Evolutionary conservation across 192 early-diverging fungal species (phyloP), one percentile per base, ranked within the genome.

Genomic region (Coemansia sp.): DNA sequence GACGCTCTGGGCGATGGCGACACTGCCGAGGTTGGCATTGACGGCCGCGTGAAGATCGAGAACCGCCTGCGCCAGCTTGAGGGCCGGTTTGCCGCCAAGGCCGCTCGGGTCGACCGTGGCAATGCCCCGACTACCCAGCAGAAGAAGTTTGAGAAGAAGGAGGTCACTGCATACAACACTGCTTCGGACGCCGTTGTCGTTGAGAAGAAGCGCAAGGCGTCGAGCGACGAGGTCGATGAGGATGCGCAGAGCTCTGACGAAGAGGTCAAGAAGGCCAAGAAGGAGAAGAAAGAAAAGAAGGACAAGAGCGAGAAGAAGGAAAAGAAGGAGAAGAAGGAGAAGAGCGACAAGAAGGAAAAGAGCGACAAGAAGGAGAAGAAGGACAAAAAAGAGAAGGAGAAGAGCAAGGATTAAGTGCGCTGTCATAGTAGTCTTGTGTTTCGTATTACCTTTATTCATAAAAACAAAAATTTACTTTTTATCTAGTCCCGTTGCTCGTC

Each of bases 1-100:
- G 97, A 98, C 83, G 95, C 97, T 14, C 83, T 98, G 23, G 89
- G 90, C 66, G 92, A 95, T 8, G 83, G 84, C 20, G 89, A 88
- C 18, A 76, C 87, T 16, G 84, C 88, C 35, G 92, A 94, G 61
- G 65, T 98, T 39, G 95, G 95, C 62, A 86, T 94, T 55, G 90
- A 90, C 74, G 82, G 85, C 76, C 89, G 94, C 27, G 88, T 88
- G 64, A 92, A 94, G 87, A 80, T 95, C 56, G 95, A 96, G 82
- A 84, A 85, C 52, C 84, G 95, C 27, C 85, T 98, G 71, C 82
- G 93, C 56, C 90, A 94, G 82, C 85, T 98, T 48, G 95, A 98
- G 84, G 91, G 90, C 47, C 90, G 81, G 71, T 86, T 81, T 54
- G 87, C 85, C 22, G 84, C 84, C 54, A 82, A 82, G 62, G 85